A percentile compares a stretch with the other conserved stretches of the same genome.
phyloP scores from a whole-genome alignment of 352 stramenopile species.

The Pythium coloratum region DNA sequence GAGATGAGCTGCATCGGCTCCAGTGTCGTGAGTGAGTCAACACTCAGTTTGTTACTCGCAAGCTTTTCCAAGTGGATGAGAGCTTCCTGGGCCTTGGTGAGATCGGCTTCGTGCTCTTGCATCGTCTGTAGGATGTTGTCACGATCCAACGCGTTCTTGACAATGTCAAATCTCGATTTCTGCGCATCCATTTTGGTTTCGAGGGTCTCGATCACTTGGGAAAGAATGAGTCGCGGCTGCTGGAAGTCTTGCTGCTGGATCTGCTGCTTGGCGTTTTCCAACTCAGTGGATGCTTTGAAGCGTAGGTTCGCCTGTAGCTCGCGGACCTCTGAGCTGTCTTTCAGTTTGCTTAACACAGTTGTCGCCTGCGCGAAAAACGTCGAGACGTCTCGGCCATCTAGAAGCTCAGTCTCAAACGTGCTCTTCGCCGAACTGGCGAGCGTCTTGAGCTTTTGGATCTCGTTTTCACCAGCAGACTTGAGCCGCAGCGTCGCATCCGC shows the following conservation, averaged over 20 bases:
- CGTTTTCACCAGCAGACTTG: conserved; percentile 42
- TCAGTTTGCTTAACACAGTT: conserved; percentile 57
- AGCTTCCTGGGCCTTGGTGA: conserved; percentile 56
- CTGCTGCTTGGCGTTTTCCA: conserved; percentile 39
- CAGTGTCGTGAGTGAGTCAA: conserved; percentile 54
- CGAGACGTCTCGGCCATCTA: conserved; percentile 64
- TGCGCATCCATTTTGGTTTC: conserved; percentile 52
- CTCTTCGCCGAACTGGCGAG: conserved; percentile 54
- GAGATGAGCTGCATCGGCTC: conserved; percentile 54
- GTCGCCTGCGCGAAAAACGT: conserved; percentile 64
- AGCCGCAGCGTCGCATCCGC: conserved; percentile 56
- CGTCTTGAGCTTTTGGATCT: conserved; percentile 57
- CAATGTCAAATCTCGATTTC: conserved; percentile 37
- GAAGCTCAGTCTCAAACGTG: conserved; percentile 61
- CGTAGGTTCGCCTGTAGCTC: conserved; percentile 47
- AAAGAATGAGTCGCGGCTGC: conserved; percentile 53
- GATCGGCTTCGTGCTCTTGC: conserved; percentile 58
- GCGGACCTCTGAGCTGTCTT: conserved; percentile 60
- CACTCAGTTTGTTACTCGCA: conserved; percentile 58
- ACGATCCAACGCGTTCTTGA: conserved; percentile 42
- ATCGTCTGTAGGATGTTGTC: conserved; percentile 49
- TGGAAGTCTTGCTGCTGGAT: conserved; percentile 32
- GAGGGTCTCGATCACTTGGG: conserved; percentile 61
- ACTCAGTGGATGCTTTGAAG: conserved; percentile 42
- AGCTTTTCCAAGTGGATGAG: conserved; percentile 58